Evolutionary conservation across 352 stramenopile genomes (phyloP), one percentile per base, ranked within the genome.

Genomic region (Pythium monospermum): DNA sequence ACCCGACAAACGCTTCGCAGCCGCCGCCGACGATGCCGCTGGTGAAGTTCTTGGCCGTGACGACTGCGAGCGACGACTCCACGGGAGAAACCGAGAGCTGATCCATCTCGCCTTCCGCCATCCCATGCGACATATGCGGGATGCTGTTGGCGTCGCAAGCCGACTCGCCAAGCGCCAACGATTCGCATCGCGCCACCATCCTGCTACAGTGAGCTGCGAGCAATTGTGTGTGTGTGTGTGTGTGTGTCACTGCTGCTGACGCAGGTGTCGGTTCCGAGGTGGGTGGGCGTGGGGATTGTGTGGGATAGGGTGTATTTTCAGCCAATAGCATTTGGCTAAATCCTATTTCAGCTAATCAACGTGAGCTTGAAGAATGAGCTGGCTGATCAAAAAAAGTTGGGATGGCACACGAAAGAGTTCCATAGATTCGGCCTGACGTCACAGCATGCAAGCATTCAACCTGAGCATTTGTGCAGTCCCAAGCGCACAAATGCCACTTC

Each of bases 1-100:
- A 76, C 27, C 67, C 67, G 2, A 70, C 63, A 16, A 76, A 37
- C 11, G 67, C 58, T 28, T 71, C 67, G 46, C 63, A 72, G 42
- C 65, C 57, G 33, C 67, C 67, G 41, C 59, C 67, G 31, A 72
- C 61, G 21, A 71, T 69, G 28, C 67, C 67, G 53, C 67, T 69
- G 33, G 70, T 43, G 45, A 76, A 72, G 52, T 72, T 68, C 48
- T 71, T 76, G 44, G 57, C 49, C 51, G 64, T 68, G 41, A 68
- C 53, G 22, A 68, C 30, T 12, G 58, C 56, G 18, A 71, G 46
- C 27, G 64, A 71, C 35, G 57, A 54, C 45, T 69, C 50, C 27
- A 16, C 12, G 23, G 26, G 16, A 12, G 31, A 5, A 4, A 16
- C 8, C 10, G 18, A 2, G 12, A 22, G 19, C 6, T 16, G 13